Evolutionary conservation across 2,329 filamentous ascomycete species (phyloP), one percentile per base, ranked within the genome.

Genomic region (Beauveria asiatica): DNA sequence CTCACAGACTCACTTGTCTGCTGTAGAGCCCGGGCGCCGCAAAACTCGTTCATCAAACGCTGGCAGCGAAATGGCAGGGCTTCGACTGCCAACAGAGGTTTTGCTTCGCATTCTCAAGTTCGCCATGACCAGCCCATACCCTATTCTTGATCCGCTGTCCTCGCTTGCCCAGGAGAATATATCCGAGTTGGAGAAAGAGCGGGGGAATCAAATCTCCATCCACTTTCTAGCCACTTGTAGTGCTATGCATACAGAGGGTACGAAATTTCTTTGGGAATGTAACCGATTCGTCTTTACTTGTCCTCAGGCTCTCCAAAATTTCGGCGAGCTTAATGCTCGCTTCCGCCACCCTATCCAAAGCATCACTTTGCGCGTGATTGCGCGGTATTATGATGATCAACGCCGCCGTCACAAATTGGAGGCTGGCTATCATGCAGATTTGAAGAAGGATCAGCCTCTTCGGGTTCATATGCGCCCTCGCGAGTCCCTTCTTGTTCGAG

Each of bases 231-330:
- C 75, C 4, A 80, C 80, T 3, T 83, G 78, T 68, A 79, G 70
- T 64, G 76, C 77, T 17, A 78, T 81, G 61, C 66, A 77, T 41
- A 64, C 70, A 3, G 82, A 84, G 65, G 82, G 81, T 41, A 76
- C 70, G 16, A 75, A 73, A 19, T 73, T 77, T 53, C 63, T 84
- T 11, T 83, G 82, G 78, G 70, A 73, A 25, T 78, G 74, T 55
- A 84, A 84, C 66, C 69, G 70, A 0, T 84, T 84, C 64, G 69
- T 76, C 25, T 84, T 84, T 69, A 84, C 82, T 0, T 78, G 73
- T n/a, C 76, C 76, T 27, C 73, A 77, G 42, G 74, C 79, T 3
- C 69, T 84, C 5, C 75, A 74, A 44, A 74, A 76, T 53, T 83
- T 84, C 64, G 70, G 74, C 52, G 77, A 80, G 33, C 69, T 83